phyloP scores from a whole-genome alignment of 441 rosid genomes.

The Bruguiera hainesii region DNA sequence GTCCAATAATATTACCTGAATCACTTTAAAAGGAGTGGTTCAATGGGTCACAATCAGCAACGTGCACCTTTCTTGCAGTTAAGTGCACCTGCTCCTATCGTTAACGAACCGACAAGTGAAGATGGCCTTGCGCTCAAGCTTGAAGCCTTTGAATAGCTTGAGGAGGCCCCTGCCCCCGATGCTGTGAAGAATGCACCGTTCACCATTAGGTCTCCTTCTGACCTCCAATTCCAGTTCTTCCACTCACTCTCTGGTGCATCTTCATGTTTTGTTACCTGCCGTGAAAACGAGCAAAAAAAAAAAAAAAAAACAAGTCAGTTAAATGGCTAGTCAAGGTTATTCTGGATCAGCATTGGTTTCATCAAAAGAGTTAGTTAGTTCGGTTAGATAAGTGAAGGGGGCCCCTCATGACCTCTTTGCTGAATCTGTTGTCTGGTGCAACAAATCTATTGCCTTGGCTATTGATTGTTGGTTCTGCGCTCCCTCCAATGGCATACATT shows the following conservation, averaged over 20 bases:
- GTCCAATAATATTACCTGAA: neutral
- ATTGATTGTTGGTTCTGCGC: constrained; percentile 81
- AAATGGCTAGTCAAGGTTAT: neutral
- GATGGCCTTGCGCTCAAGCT: constrained; percentile 79
- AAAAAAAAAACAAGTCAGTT: too few species aligned
- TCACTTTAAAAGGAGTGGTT: constrained; percentile 7
- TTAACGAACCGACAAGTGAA: constrained; percentile 24
- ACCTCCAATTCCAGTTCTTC: constrained; percentile 86
- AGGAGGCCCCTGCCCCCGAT: constrained; percentile 65
- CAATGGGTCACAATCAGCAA: neutral
- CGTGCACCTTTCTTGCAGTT: constrained; percentile 3
- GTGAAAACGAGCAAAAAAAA: neutral
- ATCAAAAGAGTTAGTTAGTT: neutral
- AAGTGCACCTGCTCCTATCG: neutral
- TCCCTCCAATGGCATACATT: constrained; percentile 89
- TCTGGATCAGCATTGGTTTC: neutral
- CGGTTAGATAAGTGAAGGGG: neutral
- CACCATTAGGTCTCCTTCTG: constrained; percentile 72
- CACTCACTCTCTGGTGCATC: constrained; percentile 41
- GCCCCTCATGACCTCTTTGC: constrained; percentile 48
- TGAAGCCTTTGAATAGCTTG: constrained; percentile 74
- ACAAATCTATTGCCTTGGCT: constrained; percentile 84
- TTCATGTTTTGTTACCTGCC: constrained; percentile 75
- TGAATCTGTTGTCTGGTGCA: constrained; percentile 51
- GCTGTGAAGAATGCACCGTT: constrained; percentile 80